Base-by-base conservation (phyloP, 2,329 filamentous ascomycete species). In the Apiospora sp. region DNA sequence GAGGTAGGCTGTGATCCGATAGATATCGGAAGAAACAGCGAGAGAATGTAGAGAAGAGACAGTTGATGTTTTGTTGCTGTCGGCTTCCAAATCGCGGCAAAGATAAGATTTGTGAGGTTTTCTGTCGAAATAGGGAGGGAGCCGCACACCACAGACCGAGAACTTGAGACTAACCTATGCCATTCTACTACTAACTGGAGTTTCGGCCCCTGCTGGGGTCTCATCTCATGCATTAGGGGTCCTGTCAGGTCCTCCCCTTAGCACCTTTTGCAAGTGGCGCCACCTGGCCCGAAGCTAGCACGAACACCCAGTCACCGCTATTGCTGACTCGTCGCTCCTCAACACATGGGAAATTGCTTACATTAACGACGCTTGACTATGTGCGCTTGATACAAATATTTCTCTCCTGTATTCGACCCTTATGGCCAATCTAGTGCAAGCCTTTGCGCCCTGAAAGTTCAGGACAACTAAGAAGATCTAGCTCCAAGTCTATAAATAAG, bases 181-280 rank as follows among this genome's bases (percentile, higher is more conserved):
- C 5, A 46, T 14, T 13, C 4, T 34, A 16, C 51, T 58, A 61
- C 19, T 64, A 64, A 58, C 34, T 41, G 34, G 10, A 51, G 49
- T 64, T 27, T 61, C 34, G 58, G 30, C 34, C 58, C 58, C 34
- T 64, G 58, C 54, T 61, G 58, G 58, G 58, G 58, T 64, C 58
- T 64, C 49, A 24, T 51, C n/a, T 51, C 30, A 64, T 64, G 58
- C 58, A 41, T 64, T 64, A 64, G 58, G 58, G 58, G 58, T 64
- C 58, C 58, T 64, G 58, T 64, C 58, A 64, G 58, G 54, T 34
- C 22, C 30, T 22, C 58, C 49, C 49, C 58, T 34, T 64, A 64
- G 34, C 19, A 64, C 30, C 30, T 64, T n/a, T 64, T 34, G 58
- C 58, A 64, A 37, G 58, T 64, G 58, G 58, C 34, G 58, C 58